Conservation (phyloP, 140 eudicot genomes). For the Bidens hawaiensis region DNA sequence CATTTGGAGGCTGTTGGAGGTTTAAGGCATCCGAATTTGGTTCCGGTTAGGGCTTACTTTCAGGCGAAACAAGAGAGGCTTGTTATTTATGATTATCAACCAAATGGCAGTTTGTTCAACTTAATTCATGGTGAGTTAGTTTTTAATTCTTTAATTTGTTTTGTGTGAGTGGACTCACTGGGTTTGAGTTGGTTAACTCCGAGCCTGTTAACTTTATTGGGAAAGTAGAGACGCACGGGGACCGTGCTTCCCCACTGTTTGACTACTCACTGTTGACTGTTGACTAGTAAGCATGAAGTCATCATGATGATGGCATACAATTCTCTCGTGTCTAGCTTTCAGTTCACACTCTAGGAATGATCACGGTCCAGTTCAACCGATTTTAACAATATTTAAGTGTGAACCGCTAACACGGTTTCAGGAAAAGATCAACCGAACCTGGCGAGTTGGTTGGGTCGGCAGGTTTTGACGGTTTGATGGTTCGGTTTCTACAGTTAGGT, state of each 20-base stretch:
- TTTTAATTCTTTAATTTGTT: background rate
- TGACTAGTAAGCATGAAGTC: slow-evolving; percentile 27
- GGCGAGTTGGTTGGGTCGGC: too few relatives aligned
- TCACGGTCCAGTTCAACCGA: slow-evolving; percentile 17
- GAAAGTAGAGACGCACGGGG: slow-evolving; percentile 18
- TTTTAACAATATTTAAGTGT: too few relatives aligned
- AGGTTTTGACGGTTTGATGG: too few relatives aligned
- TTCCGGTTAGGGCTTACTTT: slow-evolving; percentile 73
- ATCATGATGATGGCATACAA: slow-evolving; percentile 29
- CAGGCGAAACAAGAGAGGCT: slow-evolving; percentile 72
- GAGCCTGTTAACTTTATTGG: slow-evolving; percentile 26
- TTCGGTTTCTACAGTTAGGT: too few relatives aligned
- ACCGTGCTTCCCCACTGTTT: slow-evolving; percentile 8
- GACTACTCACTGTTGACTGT: slow-evolving; percentile 24
- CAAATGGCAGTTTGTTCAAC: slow-evolving; percentile 76
- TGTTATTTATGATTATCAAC: slow-evolving; percentile 67
- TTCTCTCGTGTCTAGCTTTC: slow-evolving; percentile 1
- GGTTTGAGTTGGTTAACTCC: slow-evolving; percentile 15
- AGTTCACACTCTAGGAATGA: too few relatives aligned
- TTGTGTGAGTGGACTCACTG: slow-evolving; percentile 24
- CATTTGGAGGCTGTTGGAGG: slow-evolving; percentile 72
- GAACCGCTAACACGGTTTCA: too few relatives aligned
- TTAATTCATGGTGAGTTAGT: slow-evolving; percentile 65
- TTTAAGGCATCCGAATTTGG: slow-evolving; percentile 76
- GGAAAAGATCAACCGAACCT: too few relatives aligned